Evolutionary conservation across 805 yeast genomes (phyloP).

Genomic region (Nakazawaea molendinolei): DNA sequence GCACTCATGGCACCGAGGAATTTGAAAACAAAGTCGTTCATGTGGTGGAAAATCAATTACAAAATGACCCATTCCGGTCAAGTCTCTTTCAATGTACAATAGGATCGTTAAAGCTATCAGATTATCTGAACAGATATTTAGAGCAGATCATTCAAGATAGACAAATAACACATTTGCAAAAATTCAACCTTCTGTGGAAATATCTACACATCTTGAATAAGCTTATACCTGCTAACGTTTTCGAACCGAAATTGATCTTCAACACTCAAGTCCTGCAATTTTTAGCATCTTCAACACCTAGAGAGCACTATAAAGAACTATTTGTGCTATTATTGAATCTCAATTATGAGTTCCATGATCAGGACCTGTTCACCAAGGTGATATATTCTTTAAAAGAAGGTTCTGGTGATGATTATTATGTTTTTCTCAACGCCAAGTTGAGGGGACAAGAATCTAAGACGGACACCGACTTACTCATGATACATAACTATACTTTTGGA

Average conservation of each 20-base stretch:
- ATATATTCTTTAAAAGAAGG: constrained; percentile 1
- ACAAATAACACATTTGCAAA: no score
- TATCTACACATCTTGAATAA: not conserved
- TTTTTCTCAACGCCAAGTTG: constrained; percentile 6
- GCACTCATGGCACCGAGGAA: constrained; percentile 2
- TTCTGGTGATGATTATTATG: constrained; percentile 3
- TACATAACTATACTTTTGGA: constrained; percentile 2
- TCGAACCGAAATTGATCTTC: not conserved
- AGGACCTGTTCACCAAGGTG: not conserved
- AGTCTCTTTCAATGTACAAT: constrained; percentile 7
- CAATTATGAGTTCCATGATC: not conserved
- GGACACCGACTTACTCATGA: constrained; percentile 5
- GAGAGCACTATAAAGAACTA: constrained; percentile 2
- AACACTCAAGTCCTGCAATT: not conserved
- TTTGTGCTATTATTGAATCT: constrained; percentile 4
- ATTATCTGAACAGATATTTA: not conserved
- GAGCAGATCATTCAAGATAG: not conserved
- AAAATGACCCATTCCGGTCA: not conserved
- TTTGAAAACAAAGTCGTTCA: constrained; percentile 3
- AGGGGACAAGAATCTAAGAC: not conserved
- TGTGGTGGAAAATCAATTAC: not conserved
- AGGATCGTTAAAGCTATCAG: not conserved
- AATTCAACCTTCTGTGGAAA: no score
- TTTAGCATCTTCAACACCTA: not conserved
- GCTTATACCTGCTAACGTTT: not conserved